These are phyloP conservation scores for Nigrograna mackinnonii DNA, from an alignment of 2,329 filamentous ascomycete species.

Conservation along the genomic window DNA sequence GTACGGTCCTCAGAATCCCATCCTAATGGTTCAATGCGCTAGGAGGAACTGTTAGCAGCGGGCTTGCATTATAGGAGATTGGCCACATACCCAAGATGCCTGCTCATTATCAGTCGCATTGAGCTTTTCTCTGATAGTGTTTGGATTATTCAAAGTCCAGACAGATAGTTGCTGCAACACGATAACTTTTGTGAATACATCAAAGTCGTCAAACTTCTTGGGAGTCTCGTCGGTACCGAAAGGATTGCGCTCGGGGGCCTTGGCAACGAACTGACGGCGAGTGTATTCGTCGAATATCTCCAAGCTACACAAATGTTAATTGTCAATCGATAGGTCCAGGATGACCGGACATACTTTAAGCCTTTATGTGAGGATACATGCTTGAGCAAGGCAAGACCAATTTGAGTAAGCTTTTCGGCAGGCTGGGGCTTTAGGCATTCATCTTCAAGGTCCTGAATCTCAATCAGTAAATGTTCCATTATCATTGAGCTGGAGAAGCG, in stretches of 20 bases:
- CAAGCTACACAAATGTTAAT: slow-evolving; percentile 55
- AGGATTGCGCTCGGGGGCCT: slow-evolving; percentile 77
- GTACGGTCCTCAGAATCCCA: slow-evolving; percentile 87
- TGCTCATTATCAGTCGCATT: slow-evolving; percentile 82
- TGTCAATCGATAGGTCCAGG: not conserved
- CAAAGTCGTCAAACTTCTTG: slow-evolving; percentile 76
- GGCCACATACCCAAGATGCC: slow-evolving; percentile 73
- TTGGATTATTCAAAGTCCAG: slow-evolving; percentile 86
- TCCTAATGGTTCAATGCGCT: slow-evolving; percentile 77
- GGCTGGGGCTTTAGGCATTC: slow-evolving; percentile 79
- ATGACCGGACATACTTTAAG: slow-evolving; percentile 66
- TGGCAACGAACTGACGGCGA: slow-evolving; percentile 83
- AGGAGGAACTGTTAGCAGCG: slow-evolving; percentile 13
- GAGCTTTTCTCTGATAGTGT: slow-evolving; percentile 85
- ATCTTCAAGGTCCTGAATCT: slow-evolving; percentile 75
- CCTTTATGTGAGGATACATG: slow-evolving; percentile 92
- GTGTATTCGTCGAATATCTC: slow-evolving; percentile 95
- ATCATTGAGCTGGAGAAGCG: slow-evolving; percentile 8
- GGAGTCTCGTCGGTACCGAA: slow-evolving; percentile 79
- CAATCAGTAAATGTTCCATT: slow-evolving; percentile 28
- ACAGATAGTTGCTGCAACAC: slow-evolving; percentile 87
- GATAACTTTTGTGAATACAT: slow-evolving; percentile 78
- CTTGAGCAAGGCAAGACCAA: slow-evolving; percentile 87
- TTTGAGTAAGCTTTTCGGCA: slow-evolving; percentile 75
- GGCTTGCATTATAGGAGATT: not conserved